These are phyloP conservation scores for Fusarium redolens DNA, from an alignment of 2,329 filamentous ascomycete species.

Conservation along the genomic window DNA sequence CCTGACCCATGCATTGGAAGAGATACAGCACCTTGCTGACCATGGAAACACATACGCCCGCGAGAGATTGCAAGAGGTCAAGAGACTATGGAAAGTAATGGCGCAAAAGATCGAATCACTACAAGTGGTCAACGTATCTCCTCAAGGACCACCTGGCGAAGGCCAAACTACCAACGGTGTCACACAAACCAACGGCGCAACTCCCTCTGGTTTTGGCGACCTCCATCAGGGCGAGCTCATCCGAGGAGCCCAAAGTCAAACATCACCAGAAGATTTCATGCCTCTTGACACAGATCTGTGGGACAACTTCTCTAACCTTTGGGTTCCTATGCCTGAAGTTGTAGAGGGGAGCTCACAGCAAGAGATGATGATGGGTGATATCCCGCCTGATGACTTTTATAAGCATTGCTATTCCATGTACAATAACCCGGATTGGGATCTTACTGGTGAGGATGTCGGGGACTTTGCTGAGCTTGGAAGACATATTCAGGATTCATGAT, in stretches of 20 bases:
- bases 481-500: conserved; percentile 42
- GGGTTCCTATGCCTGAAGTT: conserved; percentile 36
- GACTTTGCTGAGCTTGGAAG: conserved; percentile 45
- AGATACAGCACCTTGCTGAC: conserved; percentile 45
- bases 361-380: conserved; percentile 41
- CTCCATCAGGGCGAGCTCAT: conserved; percentile 4
- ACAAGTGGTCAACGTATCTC: conserved; percentile 41
- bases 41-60: conserved; percentile 44
- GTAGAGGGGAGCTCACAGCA: conserved; percentile 32
- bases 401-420: conserved; percentile 47
- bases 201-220: conserved; percentile 5
- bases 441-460: conserved; percentile 44
- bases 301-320: conserved; percentile 45
- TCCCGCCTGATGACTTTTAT: conserved; percentile 43
- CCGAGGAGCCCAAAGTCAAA: conserved; percentile 15
- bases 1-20: conserved; percentile 42
- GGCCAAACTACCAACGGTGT: not conserved
- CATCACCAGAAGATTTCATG: conserved; percentile 37
- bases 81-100: conserved; percentile 43
- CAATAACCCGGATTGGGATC: conserved; percentile 45
- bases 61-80: conserved; percentile 41
- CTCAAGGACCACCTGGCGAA: conserved; percentile 20
- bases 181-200: conserved; percentile 8
- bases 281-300: conserved; percentile 42
- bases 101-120: conserved; percentile 42